Evolutionary conservation across 371 early-diverging fungal species (phyloP).

Genomic region (Mucor sp.): DNA sequence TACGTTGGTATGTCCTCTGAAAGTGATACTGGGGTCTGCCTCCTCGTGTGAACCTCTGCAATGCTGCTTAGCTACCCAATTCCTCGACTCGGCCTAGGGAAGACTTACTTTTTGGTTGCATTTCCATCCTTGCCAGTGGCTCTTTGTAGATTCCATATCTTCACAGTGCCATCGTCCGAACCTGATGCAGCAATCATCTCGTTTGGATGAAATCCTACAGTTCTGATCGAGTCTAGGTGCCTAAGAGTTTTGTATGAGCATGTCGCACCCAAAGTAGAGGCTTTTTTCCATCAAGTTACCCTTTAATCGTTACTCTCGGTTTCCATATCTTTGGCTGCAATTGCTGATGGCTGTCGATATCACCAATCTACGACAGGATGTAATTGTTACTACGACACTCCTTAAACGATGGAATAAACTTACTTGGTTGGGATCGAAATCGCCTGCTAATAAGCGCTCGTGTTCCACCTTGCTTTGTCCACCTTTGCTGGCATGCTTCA

Average conservation of each 20-base stretch:
- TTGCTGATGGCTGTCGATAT: slow-evolving; percentile 24
- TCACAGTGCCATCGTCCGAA: slow-evolving; percentile 86
- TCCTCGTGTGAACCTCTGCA: slow-evolving; percentile 50
- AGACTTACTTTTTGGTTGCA: slow-evolving; percentile 38
- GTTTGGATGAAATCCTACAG: slow-evolving; percentile 69
- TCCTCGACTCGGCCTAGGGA: background rate
- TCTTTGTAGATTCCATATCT: slow-evolving; percentile 71
- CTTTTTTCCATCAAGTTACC: slow-evolving; percentile 34
- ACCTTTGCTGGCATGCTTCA: slow-evolving; percentile 54
- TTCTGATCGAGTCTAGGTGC: slow-evolving; percentile 81
- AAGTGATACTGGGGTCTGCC: slow-evolving; percentile 72
- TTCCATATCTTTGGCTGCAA: slow-evolving; percentile 59
- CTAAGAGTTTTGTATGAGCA: slow-evolving; percentile 33
- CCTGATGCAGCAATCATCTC: slow-evolving; percentile 70
- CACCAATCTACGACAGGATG: slow-evolving; percentile 18
- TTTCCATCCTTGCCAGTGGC: slow-evolving; percentile 40
- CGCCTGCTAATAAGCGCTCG: slow-evolving; percentile 27
- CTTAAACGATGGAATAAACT: background rate
- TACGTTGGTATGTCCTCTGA: slow-evolving; percentile 78
- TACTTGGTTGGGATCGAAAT: slow-evolving; percentile 44
- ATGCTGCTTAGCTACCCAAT: background rate
- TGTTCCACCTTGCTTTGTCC: slow-evolving; percentile 25
- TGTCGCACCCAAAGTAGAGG: background rate
- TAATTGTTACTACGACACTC: background rate
- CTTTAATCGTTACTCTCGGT: slow-evolving; percentile 58